Conservation (phyloP, 139 green algal genomes). For the Picochlorum sp. region DNA sequence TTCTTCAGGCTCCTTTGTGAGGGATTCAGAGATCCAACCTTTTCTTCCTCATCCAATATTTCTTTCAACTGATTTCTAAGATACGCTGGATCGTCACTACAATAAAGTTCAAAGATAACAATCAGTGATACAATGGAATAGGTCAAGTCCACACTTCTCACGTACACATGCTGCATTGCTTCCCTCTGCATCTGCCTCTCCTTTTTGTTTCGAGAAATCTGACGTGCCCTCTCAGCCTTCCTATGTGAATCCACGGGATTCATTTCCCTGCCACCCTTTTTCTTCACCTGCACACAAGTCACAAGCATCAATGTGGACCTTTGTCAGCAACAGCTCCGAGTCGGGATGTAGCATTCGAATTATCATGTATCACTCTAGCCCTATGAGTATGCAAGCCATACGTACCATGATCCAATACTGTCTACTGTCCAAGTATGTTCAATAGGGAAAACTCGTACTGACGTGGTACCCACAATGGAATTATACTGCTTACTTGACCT, state of each 20-base stretch:
- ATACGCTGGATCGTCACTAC: conserved; percentile 23
- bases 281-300: conserved; percentile 42
- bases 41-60: conserved; percentile 68
- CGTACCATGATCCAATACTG: too few relatives aligned
- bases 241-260: conserved; percentile 47
- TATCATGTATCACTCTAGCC: too few relatives aligned
- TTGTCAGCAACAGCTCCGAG: too few relatives aligned
- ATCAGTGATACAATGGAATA: too few relatives aligned
- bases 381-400: too few relatives aligned
- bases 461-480: too few relatives aligned
- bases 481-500: too few relatives aligned
- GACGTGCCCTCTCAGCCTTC: conserved; percentile 67
- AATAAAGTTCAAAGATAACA: neutral
- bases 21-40: conserved; percentile 49
- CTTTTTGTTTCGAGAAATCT: conserved; percentile 76
- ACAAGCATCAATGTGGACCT: neutral
- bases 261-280: conserved; percentile 32
- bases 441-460: too few relatives aligned
- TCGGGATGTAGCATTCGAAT: too few relatives aligned
- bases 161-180: conserved; percentile 25
- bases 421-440: too few relatives aligned
- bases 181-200: conserved; percentile 74
- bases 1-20: conserved; percentile 69
- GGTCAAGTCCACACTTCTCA: too few relatives aligned
- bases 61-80: conserved; percentile 53